phyloP scores from a whole-genome alignment of 345 rosid genomes.

The Eucalyptus leucophloia region DNA sequence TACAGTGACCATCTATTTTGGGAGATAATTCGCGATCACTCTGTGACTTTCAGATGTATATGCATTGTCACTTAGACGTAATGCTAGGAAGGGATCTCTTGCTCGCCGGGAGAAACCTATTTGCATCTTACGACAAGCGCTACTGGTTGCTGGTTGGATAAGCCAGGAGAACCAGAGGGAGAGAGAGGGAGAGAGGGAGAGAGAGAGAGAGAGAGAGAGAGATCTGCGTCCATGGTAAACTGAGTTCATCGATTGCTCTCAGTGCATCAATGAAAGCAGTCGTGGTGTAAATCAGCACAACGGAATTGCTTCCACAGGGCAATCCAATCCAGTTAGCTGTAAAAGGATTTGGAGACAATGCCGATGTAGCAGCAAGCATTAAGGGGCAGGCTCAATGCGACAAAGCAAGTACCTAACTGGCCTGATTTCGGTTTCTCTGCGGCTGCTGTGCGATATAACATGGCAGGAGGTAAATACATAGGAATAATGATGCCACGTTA shows the following conservation, averaged over 20 bases:
- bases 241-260: not conserved
- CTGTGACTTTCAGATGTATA: not conserved
- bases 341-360: not conserved
- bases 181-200: not conserved
- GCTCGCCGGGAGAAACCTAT: not conserved
- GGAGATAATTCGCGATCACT: not conserved
- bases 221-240: not conserved
- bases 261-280: not conserved
- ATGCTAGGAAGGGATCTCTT: not conserved
- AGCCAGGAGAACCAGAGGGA: not conserved
- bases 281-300: not conserved
- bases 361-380: not conserved
- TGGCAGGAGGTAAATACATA: not conserved
- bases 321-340: not conserved
- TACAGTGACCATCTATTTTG: not conserved
- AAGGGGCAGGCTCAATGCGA: not conserved
- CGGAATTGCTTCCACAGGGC: not conserved
- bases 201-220: not conserved
- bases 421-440: not conserved
- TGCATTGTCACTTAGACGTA: not conserved
- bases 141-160: not conserved
- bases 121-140: not conserved
- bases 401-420: not conserved
- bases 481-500: not conserved
- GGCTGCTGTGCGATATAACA: not conserved